These are phyloP conservation scores for Suillus placidus DNA, from an alignment of 768 basidiomycete genomes.

Conservation along the genomic window DNA sequence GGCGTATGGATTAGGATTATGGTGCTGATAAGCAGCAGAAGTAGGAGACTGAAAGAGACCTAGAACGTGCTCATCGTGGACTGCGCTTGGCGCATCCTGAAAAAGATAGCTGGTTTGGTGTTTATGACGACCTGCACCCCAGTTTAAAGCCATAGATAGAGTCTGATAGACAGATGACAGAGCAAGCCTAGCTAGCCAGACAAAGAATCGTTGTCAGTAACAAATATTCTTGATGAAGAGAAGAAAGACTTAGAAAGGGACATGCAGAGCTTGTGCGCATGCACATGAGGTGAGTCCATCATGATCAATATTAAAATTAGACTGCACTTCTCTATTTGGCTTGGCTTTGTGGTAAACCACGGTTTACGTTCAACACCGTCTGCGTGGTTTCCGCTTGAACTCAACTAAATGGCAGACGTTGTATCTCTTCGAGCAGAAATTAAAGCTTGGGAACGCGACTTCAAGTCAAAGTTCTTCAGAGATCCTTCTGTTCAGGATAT, in stretches of 20 bases:
- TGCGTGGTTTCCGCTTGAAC: background rate
- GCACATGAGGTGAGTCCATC: background rate
- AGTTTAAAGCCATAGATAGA: conserved; percentile 19
- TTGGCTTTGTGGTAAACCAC: background rate
- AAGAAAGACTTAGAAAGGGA: conserved; percentile 10
- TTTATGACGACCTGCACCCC: conserved; percentile 16
- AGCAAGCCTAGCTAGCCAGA: background rate
- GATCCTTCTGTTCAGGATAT: conserved; percentile 75
- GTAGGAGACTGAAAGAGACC: conserved; percentile 9
- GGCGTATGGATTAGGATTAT: conserved; percentile 9
- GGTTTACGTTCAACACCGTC: background rate
- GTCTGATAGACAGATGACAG: conserved; percentile 10
- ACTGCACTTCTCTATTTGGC: conserved; percentile 2
- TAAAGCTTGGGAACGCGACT: conserved; percentile 77
- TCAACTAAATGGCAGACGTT: conserved; percentile 23
- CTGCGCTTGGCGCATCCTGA: background rate
- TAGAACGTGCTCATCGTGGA: conserved; percentile 7
- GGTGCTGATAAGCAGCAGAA: conserved; percentile 7
- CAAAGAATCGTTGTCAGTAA: conserved; percentile 7
- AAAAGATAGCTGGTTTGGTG: background rate
- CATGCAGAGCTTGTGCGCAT: conserved; percentile 1
- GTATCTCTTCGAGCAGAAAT: conserved; percentile 62
- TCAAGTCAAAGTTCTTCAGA: conserved; percentile 55
- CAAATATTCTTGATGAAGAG: background rate
- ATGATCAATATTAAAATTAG: conserved; percentile 5